Base-by-base conservation (phyloP, 257 asterid genomes). In the Primulina tabacum region DNA sequence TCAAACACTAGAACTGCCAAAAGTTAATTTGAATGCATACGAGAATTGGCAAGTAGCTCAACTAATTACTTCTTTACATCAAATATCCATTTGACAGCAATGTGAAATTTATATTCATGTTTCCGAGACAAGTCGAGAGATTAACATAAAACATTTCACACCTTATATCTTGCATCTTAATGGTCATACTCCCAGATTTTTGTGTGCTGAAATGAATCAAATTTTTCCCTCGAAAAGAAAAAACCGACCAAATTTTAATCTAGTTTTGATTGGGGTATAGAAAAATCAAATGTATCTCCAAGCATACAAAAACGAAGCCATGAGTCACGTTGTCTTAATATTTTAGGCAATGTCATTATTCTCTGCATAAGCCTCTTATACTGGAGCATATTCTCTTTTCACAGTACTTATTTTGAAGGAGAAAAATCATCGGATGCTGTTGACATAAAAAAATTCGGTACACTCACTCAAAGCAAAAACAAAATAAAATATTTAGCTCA, bases 401-500 rank as follows among this genome's bases (percentile, higher is more conserved):
- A 37, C 11, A 34, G 43, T 50, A 30, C 53, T 52, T 32, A 52
- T 67, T 52, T 68, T 33, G 16, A 30, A 30, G 58, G 26, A 24
- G 6, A 10, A 6, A 68, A 64, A 24, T 57, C 35, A 34, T 18
- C 33, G 33, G 34, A 8, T 47, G 64, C 52, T 33, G 58, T 57
- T 63, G 35, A 5, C 53, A 43, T 5, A 63, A 18, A n/a, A 55
- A 53, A 70, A 34, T 66, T 38, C n/a, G 69, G 20, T 65, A 66
- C 40, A 43, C 33, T 24, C 26, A 24, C 26, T 24, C 26, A 24
- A 24, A 24, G 26, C 1, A 24, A 24, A 24, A 33, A 14, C 30
- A 3, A 60, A 43, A 64, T 11, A 35, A 50, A 18, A 14, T 28
- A 52, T 16, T 21, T 29, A 37, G 64, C 73, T 67, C 76, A 92